Evolutionary conservation across 164 flowering plant species (phyloP).

Genomic region (Liquidambar formosana): DNA sequence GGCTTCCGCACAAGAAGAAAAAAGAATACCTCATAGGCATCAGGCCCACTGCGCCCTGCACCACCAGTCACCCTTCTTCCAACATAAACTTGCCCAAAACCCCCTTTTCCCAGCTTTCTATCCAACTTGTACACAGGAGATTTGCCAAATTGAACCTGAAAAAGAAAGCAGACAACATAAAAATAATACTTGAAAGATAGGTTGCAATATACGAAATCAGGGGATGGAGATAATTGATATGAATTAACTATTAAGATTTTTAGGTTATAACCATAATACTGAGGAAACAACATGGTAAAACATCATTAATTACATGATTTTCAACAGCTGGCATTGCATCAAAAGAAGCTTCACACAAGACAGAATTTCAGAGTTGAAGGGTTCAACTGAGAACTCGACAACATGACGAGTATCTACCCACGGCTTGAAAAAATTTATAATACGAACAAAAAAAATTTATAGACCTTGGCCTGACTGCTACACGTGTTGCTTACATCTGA

Average conservation of each 20-base stretch:
- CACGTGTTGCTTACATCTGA: neutral
- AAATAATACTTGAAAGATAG: neutral
- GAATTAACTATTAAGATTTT: neutral
- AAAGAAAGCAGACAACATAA: neutral
- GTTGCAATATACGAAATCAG: neutral
- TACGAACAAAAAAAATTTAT: too few relatives aligned
- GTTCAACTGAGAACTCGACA: neutral
- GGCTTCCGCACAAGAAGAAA: neutral
- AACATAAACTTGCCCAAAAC: constrained; percentile 66
- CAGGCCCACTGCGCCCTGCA: constrained; percentile 37
- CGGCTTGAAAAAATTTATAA: neutral
- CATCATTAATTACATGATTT: neutral
- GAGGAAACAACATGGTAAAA: neutral
- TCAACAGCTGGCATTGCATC: neutral
- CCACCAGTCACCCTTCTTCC: constrained; percentile 52
- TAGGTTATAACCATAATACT: neutral
- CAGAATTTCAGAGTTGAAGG: neutral
- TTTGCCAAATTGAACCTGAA: constrained; percentile 52
- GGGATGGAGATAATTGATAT: neutral
- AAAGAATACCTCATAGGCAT: constrained; percentile 46
- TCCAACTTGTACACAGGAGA: constrained; percentile 55
- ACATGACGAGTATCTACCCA: neutral
- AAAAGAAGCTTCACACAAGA: neutral
- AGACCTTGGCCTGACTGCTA: neutral
- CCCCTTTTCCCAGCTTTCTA: constrained; percentile 60